Base-by-base conservation (phyloP, 116 monocot species). In the Cymodocea nodosa region DNA sequence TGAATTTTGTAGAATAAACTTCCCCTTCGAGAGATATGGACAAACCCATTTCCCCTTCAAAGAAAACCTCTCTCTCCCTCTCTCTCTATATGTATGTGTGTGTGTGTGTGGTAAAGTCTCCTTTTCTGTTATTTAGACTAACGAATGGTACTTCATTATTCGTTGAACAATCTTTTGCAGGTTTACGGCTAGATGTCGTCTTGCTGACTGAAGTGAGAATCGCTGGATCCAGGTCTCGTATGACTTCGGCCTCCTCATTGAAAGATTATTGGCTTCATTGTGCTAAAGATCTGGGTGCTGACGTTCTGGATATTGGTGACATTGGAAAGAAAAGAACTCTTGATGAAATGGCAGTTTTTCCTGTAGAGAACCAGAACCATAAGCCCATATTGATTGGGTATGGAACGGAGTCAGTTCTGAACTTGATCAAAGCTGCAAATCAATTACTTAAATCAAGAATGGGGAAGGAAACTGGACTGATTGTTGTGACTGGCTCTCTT, bases 401-500 rank as follows among this genome's bases (percentile, higher is more conserved):
- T 49, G 54, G 39, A 69, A 68, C 44, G 34, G 57, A 63, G 25
- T 63, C 74, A 2, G 56, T 91, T 23, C 50, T 6, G 12, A 71
- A 77, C 67, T 70, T 75, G 15, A 35, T 97, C 23, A 70, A 64
- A 59, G 16, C 75, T 40, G 85, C 88, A 5, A 68, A 67, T 34
- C 63, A 75, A 61, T 61, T 91, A 35, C 73, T 97, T 24, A 61
- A 74, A 52, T 56, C 25, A 44, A 81, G 71, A 66, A 57, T 57
- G 2, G 62, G 22, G 17, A 35, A 68, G 36, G 60, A 50, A 54
- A 22, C 60, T 4, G 70, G 80, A 14, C 69, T 97, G 12, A 72
- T 97, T 63, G 85, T 84, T 23, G 85, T 84, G 35, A 97, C 88
- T 16, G 97, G 97, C 20, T 97, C 91, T 55, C 68, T 97, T 53